Conservation (phyloP, 176 grass and related monocot species). For the maize (Zea mays) region Zm-B73-REFERENCE-NAM-5.0 NC_050096.1:49591501-49592000, state of each 20-base stretch:
- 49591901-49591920: slow-evolving; percentile 4
- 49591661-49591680: neutral
- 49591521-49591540: neutral
- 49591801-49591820: neutral
- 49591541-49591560: slow-evolving; percentile 32
- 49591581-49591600: slow-evolving; percentile 19
- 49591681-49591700: neutral
- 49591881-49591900: neutral
- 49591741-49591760: neutral
- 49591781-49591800: neutral
- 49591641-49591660: neutral
- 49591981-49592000: too few species aligned
- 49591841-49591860: neutral
- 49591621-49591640: slow-evolving; percentile 23
- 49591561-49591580: slow-evolving; percentile 14
- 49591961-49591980: neutral
- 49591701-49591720: neutral
- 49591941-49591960: neutral
- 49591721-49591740: neutral
- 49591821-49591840: neutral
- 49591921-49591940: neutral
- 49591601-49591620: slow-evolving; percentile 49
- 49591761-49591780: neutral
- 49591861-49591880: neutral
- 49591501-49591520: slow-evolving; percentile 15